Base-by-base conservation (phyloP, 1,284 basidiomycete species). In the Earliella scabrosa region DNA sequence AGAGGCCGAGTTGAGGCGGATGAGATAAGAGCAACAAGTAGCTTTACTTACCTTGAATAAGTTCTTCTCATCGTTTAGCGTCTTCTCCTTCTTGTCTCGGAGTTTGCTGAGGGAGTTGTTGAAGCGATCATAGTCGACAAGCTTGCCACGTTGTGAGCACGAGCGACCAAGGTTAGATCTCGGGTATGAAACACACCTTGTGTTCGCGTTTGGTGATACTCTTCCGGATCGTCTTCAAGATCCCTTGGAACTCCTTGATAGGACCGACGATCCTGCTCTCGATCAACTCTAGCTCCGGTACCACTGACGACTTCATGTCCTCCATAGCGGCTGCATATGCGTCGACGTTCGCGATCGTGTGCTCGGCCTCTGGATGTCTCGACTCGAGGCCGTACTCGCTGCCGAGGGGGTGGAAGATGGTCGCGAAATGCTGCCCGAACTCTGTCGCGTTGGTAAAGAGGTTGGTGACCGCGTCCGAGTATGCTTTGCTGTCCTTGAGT, bases 41-140 rank as follows among this genome's bases (percentile, higher is more conserved):
- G 38, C 26, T 51, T 8, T 16, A 72, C 78, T 38, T 58, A 90
- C 93, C 82, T 96, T 96, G 85, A 96, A 96, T 58, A 96, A 71
- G 69, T 95, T 93, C 83, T 96, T 96, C 80, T 97, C 95, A 67
- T 97, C 95, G 63, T 80, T 93, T 59, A 97, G 75, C 20, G 89
- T 88, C 76, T 97, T 97, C 69, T 97, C 93, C 77, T 98, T 97
- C 85, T 99, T 99, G 71, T 98, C 95, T 52, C 95, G 81, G 55
- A 98, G 80, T 76, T 99, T 99, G 54, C 88, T 95, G 66, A 97
- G 80, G 20, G 94, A 91, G 71, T 98, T 98, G 75, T 98, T 98
- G 82, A 87, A 92, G 43, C 97, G 89, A 76, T 99, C 97, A 66
- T 90, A 99, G 74, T 99, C 97, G 43, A 92, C 78, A 48, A 98